Base-by-base conservation (phyloP, 305 asterid genomes). In the Coffea humblotiana region DNA sequence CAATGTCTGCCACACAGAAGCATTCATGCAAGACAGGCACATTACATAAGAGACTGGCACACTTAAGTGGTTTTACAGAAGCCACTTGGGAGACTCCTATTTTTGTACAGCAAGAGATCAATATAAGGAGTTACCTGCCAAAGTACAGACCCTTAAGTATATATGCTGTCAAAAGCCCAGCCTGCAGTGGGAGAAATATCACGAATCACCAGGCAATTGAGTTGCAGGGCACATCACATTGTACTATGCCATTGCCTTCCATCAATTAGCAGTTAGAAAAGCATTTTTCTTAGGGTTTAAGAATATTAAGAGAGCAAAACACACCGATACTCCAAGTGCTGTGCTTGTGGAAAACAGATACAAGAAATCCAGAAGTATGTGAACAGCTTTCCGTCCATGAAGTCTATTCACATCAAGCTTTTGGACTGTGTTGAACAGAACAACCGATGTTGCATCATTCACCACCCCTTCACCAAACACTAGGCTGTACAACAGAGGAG, bases 401-500 rank as follows among this genome's bases (percentile, higher is more conserved):
- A 91, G 25, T 80, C 60, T 87, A 83, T 80, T 72, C 51, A 91
- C 92, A 76, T 95, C 93, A 58, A 94, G 87, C 95, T 94, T 92
- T 84, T 95, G 99, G 76, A 95, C 82, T 47, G 99, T 97, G 79
- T 95, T 92, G 87, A 94, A 95, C 60, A 95, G 92, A 58, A 95
- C 99, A 76, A 95, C 99, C 72, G 99, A 90, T 58, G 99, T 92
- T 58, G 99, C 99, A 87, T 95, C 99, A 83, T 95, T 95, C 68
- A 95, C 99, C 64, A 95, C 98, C 64, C 99, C 99, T 89, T 95
- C 99, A 65, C 99, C 99, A 65, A 96, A 96, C 71, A 96, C 97
- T 71, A 96, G 87, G 93, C 99, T 96, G 88, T 96, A 94, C 23
- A 96, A 86, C 79, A 96, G 82, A 37, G 99, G 99, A 77, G 97